Base-by-base conservation (phyloP, 2,329 filamentous ascomycete species). In the Mycosphaerella sp. region DNA sequence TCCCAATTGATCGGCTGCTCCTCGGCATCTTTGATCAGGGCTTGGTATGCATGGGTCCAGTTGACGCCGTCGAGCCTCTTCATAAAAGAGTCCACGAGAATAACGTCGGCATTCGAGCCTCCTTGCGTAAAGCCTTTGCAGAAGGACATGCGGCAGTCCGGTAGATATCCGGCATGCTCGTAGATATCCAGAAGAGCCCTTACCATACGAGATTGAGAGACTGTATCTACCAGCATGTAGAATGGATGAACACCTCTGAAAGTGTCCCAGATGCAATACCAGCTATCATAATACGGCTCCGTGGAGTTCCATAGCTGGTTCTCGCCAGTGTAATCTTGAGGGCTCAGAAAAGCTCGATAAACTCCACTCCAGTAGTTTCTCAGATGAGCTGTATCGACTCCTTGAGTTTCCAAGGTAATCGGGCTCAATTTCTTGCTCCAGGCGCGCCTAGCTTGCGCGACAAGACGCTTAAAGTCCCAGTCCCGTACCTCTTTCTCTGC, bases 91-190 rank as follows among this genome's bases (percentile, higher is more conserved):
- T 89, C 85, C 0, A 81, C 80, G 1, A 89, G 69, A 0, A 89
- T 75, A 9, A 84, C 78, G 61, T 89, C 85, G 2, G 85, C 85
- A 53, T 88, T 87, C 0, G 82, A 86, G 0, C 85, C 85, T 10
- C 85, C 84, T 68, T 89, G 85, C 0, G 85, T 88, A 59, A 78
- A 82, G 0, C 85, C 85, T 63, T 84, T 85, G 63, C 79, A 85
- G 4, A 87, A 73, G 13, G 78, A 82, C 85, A 88, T 88, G 32
- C 83, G 80, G 54, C 85, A 88, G 60, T 89, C 86, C 0, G 85
- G 85, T 1, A 89, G 71, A 73, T 81, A 87, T 0, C 85, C 85
- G 51, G 83, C 76, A 51, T 87, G 75, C 25, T 79, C 75, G 58
- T 87, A 88, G 0, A 79, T 86, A 52, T 87, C 84, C 9, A 89